Base-by-base conservation (phyloP, 306 rosid genomes). In the Glycine latifolia region DNA sequence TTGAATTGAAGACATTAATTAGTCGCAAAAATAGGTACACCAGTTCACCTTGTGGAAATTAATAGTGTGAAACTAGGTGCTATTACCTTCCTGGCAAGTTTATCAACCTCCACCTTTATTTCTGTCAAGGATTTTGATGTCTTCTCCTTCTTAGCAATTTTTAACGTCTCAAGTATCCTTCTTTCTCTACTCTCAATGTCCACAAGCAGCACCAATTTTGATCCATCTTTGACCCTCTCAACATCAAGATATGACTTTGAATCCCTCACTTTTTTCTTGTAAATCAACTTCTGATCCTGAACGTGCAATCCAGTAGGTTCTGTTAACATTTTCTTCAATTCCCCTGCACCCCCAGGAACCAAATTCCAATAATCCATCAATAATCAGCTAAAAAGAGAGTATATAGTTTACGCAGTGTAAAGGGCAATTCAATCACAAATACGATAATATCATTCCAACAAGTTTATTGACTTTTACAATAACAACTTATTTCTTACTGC, bases 311-410 rank as follows among this genome's bases (percentile, higher is more conserved):
- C 94, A 0, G 97, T 90, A 2, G 75, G 59, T 63, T 79, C 94
- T 67, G 88, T 82, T 80, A 95, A 76, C 87, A 88, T 82, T 74
- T 93, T 93, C 94, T 95, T 95, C 97, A 95, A 83, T 52, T 95
- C 96, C 71, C 98, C 99, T 95, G 89, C 89, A 82, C 67, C 46
- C 13, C 67, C 48, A 54, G 16, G 14, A 53, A 12, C 54, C 50
- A 76, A 54, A 66, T n/a, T 37, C 39, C 37, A 20, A 50, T 48
- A 73, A 66, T 10, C 3, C 35, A 49, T 59, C 20, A 67, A 62
- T 26, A 62, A 62, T 62, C 14, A 10, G 5, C 31, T 15, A 55
- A 55, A 11, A 16, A 60, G 10, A 26, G 14, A 26, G 14, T 3
- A 58, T 17, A 17, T 10, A 61, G 67, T 10, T 2, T 2, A 59